Percentiles rank a stretch among this genome's conserved stretches.
These are phyloP conservation scores for Termitomyces sp. DNA, from an alignment of 768 basidiomycete genomes.

Conservation along the genomic window DNA sequence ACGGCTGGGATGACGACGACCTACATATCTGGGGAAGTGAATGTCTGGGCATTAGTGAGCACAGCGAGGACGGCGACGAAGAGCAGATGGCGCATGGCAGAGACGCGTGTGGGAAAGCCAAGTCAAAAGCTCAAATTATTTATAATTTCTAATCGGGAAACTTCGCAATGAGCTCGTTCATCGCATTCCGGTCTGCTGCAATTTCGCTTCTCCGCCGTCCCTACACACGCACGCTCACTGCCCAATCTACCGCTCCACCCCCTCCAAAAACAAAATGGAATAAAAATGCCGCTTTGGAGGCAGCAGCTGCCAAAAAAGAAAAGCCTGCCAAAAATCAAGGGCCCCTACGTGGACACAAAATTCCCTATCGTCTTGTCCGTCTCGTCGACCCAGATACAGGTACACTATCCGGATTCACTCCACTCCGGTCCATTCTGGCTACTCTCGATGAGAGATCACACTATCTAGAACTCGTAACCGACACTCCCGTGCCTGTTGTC, in stretches of 20 bases:
- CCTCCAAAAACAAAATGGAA: not conserved
- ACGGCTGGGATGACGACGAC: conserved; percentile 14
- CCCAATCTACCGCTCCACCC: not conserved
- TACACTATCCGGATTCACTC: conserved; percentile 29
- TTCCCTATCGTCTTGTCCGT: conserved; percentile 38
- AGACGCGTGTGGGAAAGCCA: conserved; percentile 8
- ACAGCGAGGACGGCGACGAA: conserved; percentile 16
- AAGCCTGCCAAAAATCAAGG: conserved; percentile 4
- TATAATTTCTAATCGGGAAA: not conserved
- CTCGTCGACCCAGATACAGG: conserved; percentile 45
- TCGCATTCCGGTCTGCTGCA: conserved; percentile 27
- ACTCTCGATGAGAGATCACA: conserved; percentile 36
- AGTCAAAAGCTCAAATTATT: not conserved
- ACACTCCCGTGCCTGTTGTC: conserved; percentile 53
- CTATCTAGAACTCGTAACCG: conserved; percentile 53
- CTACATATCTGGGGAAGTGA: conserved; percentile 46
- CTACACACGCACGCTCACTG: not conserved
- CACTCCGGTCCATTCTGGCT: conserved; percentile 42
- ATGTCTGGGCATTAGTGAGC: conserved; percentile 36
- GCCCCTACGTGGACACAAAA: conserved; percentile 33
- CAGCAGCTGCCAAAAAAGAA: not conserved
- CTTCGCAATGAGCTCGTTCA: conserved; percentile 24
- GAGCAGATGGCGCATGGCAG: conserved; percentile 14
- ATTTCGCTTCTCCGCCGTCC: conserved; percentile 14
- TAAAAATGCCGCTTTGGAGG: not conserved